Evolutionary conservation across 768 basidiomycete species (phyloP).

Genomic region (Russula brevipes): DNA sequence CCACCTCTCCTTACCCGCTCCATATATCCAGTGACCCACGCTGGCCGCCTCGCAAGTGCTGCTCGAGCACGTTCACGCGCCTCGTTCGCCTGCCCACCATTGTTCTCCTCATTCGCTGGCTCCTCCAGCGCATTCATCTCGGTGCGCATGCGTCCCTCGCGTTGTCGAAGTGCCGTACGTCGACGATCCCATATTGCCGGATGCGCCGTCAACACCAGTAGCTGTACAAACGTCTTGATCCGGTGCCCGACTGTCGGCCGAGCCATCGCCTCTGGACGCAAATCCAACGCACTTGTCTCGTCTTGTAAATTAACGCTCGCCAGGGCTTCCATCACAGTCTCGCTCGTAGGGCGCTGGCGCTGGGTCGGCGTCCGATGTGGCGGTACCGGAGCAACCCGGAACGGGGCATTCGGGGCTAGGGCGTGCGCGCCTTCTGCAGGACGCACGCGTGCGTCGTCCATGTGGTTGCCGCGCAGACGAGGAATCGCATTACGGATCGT

Average conservation of each 20-base stretch:
- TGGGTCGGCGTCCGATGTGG: background rate
- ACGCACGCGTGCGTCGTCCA: conserved; percentile 2
- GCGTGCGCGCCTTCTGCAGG: conserved; percentile 3
- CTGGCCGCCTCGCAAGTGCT: conserved; percentile 10
- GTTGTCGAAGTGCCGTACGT: conserved; percentile 20
- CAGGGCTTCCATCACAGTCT: conserved; percentile 15
- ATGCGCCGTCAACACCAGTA: conserved; percentile 22
- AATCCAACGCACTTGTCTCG: conserved; percentile 17
- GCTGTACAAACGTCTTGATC: conserved; percentile 19
- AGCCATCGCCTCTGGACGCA: conserved; percentile 2
- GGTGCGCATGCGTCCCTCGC: conserved; percentile 23
- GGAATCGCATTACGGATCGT: conserved; percentile 25
- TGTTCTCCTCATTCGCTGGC: background rate
- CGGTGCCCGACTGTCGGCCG: conserved; percentile 7
- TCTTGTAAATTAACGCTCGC: conserved; percentile 18
- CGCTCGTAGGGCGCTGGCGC: background rate
- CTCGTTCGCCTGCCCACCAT: conserved; percentile 7
- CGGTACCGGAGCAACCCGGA: background rate
- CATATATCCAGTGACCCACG: conserved; percentile 19
- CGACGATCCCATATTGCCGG: conserved; percentile 26
- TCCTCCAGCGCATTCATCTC: conserved; percentile 13
- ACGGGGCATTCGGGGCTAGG: background rate
- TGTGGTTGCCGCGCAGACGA: conserved; percentile 12
- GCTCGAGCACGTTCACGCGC: background rate
- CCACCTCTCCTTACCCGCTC: conserved; percentile 18